phyloP scores from a whole-genome alignment of 75 land plant genomes.

The Sequoia sempervirens region DNA sequence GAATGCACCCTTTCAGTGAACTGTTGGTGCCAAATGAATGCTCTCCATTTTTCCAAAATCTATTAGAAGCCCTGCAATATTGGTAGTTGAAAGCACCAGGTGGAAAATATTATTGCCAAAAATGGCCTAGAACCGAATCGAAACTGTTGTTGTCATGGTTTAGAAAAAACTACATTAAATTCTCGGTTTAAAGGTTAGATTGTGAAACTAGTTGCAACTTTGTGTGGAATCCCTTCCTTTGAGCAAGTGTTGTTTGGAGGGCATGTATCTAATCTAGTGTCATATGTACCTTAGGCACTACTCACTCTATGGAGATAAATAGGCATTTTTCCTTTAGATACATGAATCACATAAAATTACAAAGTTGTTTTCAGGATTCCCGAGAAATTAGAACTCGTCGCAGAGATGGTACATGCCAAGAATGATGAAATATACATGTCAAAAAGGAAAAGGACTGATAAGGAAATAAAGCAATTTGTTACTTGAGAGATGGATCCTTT shows the following conservation, averaged over 20 bases:
- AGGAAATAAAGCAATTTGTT: no score
- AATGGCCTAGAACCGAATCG: background rate
- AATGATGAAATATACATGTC: no score
- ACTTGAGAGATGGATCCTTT: no score
- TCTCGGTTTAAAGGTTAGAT: background rate
- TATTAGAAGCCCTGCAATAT: background rate
- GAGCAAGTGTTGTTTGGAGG: conserved; percentile 2
- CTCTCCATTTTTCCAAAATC: background rate
- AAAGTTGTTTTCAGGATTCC: background rate
- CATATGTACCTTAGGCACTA: background rate
- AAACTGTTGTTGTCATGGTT: background rate
- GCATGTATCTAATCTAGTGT: background rate
- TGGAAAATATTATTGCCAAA: background rate
- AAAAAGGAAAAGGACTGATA: no score
- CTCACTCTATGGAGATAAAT: background rate
- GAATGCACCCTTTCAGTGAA: no score
- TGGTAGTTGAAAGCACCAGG: background rate
- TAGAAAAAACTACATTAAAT: background rate
- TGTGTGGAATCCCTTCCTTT: background rate
- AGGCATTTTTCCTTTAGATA: background rate
- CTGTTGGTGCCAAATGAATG: no score
- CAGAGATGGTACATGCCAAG: background rate
- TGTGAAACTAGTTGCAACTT: background rate
- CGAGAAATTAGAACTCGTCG: background rate
- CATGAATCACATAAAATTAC: background rate